phyloP scores from a whole-genome alignment of 495 filamentous ascomycete genomes.

The Jackrogersella minutella region DNA sequence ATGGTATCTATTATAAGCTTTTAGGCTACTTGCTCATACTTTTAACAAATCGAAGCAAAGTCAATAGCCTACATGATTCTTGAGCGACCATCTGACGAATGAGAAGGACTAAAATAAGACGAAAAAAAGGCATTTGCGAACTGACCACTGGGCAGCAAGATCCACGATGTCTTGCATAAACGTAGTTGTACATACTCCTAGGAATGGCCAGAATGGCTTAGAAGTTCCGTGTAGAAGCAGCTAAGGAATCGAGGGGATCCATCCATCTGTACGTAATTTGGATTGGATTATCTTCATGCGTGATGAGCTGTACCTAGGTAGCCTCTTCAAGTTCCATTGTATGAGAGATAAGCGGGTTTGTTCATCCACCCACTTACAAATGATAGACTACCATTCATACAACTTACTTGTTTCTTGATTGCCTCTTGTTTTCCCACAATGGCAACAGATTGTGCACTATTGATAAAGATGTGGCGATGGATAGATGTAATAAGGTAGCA shows the following conservation, averaged over 20 bases:
- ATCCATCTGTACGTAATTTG: slow-evolving; percentile 32
- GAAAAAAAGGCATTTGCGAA: neutral
- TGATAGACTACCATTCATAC: neutral
- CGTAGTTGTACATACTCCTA: slow-evolving; percentile 21
- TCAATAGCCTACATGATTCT: neutral
- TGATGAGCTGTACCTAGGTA: slow-evolving; percentile 55
- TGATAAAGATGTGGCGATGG: neutral
- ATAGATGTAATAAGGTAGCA: neutral
- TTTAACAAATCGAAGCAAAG: neutral
- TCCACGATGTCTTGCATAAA: slow-evolving; percentile 42
- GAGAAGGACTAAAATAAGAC: slow-evolving; percentile 1
- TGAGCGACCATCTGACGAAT: neutral
- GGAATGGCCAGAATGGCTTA: slow-evolving; percentile 18
- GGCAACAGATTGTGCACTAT: neutral
- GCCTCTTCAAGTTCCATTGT: too few relatives aligned
- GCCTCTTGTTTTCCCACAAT: neutral
- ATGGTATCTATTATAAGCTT: neutral
- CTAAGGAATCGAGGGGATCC: slow-evolving; percentile 22
- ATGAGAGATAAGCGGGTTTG: slow-evolving; percentile 11
- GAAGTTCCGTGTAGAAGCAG: slow-evolving; percentile 18
- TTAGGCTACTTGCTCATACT: neutral
- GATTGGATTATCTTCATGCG: slow-evolving; percentile 47
- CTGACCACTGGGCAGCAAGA: slow-evolving; percentile 23
- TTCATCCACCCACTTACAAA: slow-evolving; percentile 4
- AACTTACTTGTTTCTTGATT: slow-evolving; percentile 8